Conservation (phyloP, 345 rosid genomes). For the Salix caprea region DNA sequence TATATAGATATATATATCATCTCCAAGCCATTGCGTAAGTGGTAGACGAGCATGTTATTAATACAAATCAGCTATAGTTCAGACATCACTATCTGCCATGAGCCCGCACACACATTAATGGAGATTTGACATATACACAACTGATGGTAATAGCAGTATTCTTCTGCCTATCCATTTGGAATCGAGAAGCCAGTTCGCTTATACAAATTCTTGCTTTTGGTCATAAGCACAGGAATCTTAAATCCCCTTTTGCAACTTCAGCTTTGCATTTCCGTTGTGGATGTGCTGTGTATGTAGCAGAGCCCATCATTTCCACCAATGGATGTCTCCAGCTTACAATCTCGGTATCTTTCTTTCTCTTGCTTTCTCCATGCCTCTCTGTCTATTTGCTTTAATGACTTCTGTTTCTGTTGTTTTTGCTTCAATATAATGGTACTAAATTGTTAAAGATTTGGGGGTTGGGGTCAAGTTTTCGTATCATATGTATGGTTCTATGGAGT, state of each 20-base stretch:
- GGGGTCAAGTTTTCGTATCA: too few species aligned
- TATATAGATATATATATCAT: too few species aligned
- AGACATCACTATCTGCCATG: too few species aligned
- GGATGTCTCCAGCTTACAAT: slow-evolving; percentile 25
- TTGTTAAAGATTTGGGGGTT: background rate
- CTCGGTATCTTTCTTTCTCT: slow-evolving; percentile 12
- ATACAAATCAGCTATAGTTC: too few species aligned
- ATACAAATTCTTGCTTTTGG: background rate
- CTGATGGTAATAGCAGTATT: too few species aligned
- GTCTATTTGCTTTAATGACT: too few species aligned
- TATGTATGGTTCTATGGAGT: background rate
- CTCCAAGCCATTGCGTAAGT: too few species aligned
- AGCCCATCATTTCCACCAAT: background rate
- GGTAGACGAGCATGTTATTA: too few species aligned
- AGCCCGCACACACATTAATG: too few species aligned
- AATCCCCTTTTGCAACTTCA: background rate
- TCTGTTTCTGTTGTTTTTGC: background rate
- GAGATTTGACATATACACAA: too few species aligned
- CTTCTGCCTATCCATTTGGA: background rate
- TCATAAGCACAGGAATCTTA: background rate
- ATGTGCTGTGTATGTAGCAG: too few species aligned
- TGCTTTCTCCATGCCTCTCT: background rate
- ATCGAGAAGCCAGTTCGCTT: slow-evolving; percentile 15
- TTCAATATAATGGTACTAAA: background rate
- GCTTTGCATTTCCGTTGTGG: too few species aligned